Evolutionary conservation across 2,329 filamentous ascomycete species (phyloP), one percentile per base, ranked within the genome.

Genomic region (Lecanicillium sp.): DNA sequence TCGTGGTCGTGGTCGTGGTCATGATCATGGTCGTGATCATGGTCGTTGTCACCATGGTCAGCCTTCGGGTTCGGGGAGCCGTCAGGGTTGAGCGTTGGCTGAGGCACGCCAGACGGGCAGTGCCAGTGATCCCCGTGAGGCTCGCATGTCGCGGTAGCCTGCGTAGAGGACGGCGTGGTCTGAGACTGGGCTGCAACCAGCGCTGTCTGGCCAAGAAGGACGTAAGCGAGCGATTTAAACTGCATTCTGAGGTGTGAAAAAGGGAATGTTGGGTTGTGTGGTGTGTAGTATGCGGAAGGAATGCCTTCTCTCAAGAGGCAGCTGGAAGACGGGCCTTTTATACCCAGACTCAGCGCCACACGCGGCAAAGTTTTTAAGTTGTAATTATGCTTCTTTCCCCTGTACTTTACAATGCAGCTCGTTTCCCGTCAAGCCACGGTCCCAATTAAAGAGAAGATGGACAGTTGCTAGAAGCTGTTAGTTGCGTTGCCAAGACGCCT

Each of bases 121-220:
- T 43, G 40, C 46, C 46, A 49, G 46, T 49, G 46, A 15, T 50
- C 48, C 19, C 30, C 42, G 32, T 50, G 43, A 35, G 48, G 48
- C 37, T 50, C 42, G 37, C 48, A 50, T 7, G 37, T 42, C 6
- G 26, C 48, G 8, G 36, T 41, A 19, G 48, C 29, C 20, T 40
- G n/a, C 11, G 40, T 14, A 17, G 40, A 29, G 8, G 40, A 21
- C 11, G 48, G 30, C 23, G 42, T 46, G 17, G 29, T 15, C 12
- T n/a, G n/a, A n/a, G 42, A 39, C 17, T 42, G 36, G 17, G 43
- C 37, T 21, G 29, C 43, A 8, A 42, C 48, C 3, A 50, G 43
- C 4, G 37, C 48, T 12, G 48, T 29, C 40, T 49, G 47, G 26
- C 47, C 40, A 19, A 44, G 39, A 36, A 44, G 39, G 11, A 38